A percentile compares a stretch with the other conserved stretches of the same genome.
phyloP scores from a whole-genome alignment of 2,329 filamentous ascomycete species.

The Microdochium bolleyi region DNA sequence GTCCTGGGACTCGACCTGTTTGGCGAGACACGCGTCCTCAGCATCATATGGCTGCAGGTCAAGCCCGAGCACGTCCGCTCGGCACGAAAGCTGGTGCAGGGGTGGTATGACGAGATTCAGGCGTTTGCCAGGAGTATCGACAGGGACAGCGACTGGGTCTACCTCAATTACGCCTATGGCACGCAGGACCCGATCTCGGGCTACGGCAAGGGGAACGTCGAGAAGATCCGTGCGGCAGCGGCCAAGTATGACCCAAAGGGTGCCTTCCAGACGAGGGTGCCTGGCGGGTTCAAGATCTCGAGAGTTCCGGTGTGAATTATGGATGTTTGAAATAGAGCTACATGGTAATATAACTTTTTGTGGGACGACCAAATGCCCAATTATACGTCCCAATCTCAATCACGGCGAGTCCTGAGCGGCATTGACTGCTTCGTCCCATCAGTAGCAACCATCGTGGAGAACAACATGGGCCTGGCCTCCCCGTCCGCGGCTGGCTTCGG shows the following conservation, averaged over 20 bases:
- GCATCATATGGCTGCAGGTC: constrained; percentile 20
- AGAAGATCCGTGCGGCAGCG: constrained; percentile 18
- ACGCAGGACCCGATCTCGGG: constrained; percentile 20
- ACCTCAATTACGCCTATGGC: constrained; percentile 27
- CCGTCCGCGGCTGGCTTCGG: too few species aligned
- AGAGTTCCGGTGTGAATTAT: constrained; percentile 1
- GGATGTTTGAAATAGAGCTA: too few species aligned
- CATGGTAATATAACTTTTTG: too few species aligned
- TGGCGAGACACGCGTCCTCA: constrained; percentile 20
- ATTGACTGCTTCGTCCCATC: too few species aligned
- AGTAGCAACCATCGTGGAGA: too few species aligned
- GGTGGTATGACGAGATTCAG: constrained; percentile 13
- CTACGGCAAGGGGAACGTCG: constrained; percentile 24
- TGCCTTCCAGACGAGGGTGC: constrained; percentile 26
- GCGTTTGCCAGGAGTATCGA: constrained; percentile 7
- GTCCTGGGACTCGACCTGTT: constrained; percentile 27
- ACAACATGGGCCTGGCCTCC: too few species aligned
- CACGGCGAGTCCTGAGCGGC: too few species aligned
- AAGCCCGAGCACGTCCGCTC: constrained; percentile 15
- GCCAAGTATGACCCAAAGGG: constrained; percentile 25
- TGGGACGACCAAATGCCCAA: too few species aligned
- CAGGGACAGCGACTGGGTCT: constrained; percentile 19
- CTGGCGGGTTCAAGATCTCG: constrained; percentile 27
- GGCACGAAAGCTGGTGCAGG: neutral
- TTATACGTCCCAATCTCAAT: too few species aligned